phyloP scores from a whole-genome alignment of 345 rosid genomes.

The Cardamine occulta region DNA sequence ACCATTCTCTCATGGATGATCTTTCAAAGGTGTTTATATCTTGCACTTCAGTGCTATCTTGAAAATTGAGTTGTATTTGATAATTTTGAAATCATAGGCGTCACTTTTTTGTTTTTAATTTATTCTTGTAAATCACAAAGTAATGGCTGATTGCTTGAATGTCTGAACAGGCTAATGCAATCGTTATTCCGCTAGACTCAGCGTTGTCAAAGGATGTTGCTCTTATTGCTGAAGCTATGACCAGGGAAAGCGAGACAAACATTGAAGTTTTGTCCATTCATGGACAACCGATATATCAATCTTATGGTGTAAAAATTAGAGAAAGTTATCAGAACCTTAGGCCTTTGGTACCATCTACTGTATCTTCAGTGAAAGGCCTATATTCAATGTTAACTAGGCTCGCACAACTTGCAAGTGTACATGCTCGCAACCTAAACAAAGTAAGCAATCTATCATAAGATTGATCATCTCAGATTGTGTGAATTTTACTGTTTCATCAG shows the following conservation, averaged over 20 bases:
- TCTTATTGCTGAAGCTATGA: slow-evolving; percentile 82
- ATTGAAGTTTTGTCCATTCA: slow-evolving; percentile 81
- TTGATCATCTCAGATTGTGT: slow-evolving; percentile 16
- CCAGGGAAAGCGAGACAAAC: slow-evolving; percentile 73
- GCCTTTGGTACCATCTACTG: slow-evolving; percentile 63
- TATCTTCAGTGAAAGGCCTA: slow-evolving; percentile 64
- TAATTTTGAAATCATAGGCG: slow-evolving; percentile 6
- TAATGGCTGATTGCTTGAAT: slow-evolving; percentile 19
- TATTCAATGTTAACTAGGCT: slow-evolving; percentile 68
- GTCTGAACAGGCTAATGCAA: slow-evolving; percentile 66
- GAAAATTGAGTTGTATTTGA: slow-evolving; percentile 6
- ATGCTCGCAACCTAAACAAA: slow-evolving; percentile 85
- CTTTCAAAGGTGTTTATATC: slow-evolving; percentile 71
- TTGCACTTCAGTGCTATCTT: slow-evolving; percentile 20
- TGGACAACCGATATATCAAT: slow-evolving; percentile 91
- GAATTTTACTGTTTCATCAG: slow-evolving; percentile 15
- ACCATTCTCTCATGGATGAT: slow-evolving; percentile 72
- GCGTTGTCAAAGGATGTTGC: slow-evolving; percentile 80
- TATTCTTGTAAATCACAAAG: slow-evolving; percentile 16
- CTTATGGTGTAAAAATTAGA: slow-evolving; percentile 71
- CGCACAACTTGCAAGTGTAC: slow-evolving; percentile 83
- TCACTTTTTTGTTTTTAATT: background rate
- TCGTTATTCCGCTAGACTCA: slow-evolving; percentile 81
- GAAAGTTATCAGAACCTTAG: slow-evolving; percentile 71
- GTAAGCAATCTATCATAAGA: slow-evolving; percentile 47